Evolutionary conservation across 352 stramenopile species (phyloP), one percentile per base, ranked within the genome.

Genomic region (Lagenidium sp.): DNA sequence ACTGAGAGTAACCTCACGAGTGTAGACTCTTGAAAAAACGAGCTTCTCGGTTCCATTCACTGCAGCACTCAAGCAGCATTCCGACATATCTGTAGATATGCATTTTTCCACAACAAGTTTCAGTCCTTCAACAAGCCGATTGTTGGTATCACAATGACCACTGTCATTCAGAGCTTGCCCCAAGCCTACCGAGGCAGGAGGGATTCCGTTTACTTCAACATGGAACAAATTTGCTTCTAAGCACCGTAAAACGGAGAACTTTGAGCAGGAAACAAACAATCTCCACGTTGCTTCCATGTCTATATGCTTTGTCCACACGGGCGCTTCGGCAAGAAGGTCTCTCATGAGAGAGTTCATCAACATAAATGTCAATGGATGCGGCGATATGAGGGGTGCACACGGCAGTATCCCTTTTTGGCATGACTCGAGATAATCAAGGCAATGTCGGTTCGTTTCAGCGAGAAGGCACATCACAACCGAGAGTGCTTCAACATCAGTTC

Each of bases 361-460:
- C 63, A 95, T 88, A 46, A 95, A 95, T 4, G 73, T 86, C 30
- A 95, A 56, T 10, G 82, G 83, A 36, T 95, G 82, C 2, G 76
- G 80, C 36, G 88, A 73, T 36, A 95, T 61, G 23, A 69, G 53
- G 37, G 59, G 81, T 38, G 56, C 70, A 50, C 64, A 84, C 2
- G 73, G 73, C 7, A 93, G 56, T 28, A 87, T 50, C 18, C 74
- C 72, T 18, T 73, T 72, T 19, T 65, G 63, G 43, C 77, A 86
- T 20, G 74, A 82, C 43, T 79, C 67, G 8, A 93, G 44, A 49
- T 89, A 93, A 28, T 83, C 59, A 40, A 87, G 55, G 42, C 74
- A 93, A 16, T 82, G 21, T 38, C 85, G 65, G 43, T 63, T 78
- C 49, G 93, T 58, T 37, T 86, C 65, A 4, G 60, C 51, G 37